Evolutionary conservation across 2,329 filamentous ascomycete species (phyloP).

Genomic region (Aspergillus udagawae): DNA sequence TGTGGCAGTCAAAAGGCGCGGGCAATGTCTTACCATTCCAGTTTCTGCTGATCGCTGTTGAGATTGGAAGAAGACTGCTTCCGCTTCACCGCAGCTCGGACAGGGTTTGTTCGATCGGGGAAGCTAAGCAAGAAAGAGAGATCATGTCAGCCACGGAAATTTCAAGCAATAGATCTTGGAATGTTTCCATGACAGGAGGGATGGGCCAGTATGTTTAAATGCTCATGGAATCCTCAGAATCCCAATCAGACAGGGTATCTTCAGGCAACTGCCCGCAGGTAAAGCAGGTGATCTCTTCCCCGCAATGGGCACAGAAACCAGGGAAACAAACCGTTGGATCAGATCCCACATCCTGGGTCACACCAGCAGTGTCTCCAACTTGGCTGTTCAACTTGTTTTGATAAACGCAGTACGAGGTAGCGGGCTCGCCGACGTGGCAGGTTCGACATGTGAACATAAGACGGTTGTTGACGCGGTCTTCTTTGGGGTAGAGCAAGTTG

Average conservation of each 20-base stretch:
- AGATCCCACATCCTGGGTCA: constrained; percentile 93
- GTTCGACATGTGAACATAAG: constrained; percentile 96
- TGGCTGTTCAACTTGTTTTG: constrained; percentile 90
- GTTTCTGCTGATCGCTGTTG: constrained; percentile 96
- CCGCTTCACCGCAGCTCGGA: constrained; percentile 76
- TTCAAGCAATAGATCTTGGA: constrained; percentile 8
- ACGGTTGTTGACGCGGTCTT: constrained; percentile 77
- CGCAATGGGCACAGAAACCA: constrained; percentile 56
- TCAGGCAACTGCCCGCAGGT: constrained; percentile 45
- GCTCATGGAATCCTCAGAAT: constrained; percentile 12
- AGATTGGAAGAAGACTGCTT: constrained; percentile 98
- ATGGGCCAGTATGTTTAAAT: constrained; percentile 2
- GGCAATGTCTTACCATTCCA: constrained; percentile 73
- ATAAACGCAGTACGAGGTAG: constrained; percentile 86
- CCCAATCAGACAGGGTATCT: constrained; percentile 11
- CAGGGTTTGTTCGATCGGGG: constrained; percentile 84
- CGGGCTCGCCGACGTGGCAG: constrained; percentile 85
- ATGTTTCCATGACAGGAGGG: constrained; percentile 7
- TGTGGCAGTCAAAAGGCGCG: not conserved
- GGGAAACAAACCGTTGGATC: constrained; percentile 93
- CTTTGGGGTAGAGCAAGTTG: constrained; percentile 96
- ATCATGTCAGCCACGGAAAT: constrained; percentile 30
- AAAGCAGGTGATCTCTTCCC: constrained; percentile 53
- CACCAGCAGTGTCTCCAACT: constrained; percentile 91
- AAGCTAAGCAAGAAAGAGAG: constrained; percentile 57